Conservation (phyloP, 345 rosid genomes). For the Toxicodendron radicans region DNA sequence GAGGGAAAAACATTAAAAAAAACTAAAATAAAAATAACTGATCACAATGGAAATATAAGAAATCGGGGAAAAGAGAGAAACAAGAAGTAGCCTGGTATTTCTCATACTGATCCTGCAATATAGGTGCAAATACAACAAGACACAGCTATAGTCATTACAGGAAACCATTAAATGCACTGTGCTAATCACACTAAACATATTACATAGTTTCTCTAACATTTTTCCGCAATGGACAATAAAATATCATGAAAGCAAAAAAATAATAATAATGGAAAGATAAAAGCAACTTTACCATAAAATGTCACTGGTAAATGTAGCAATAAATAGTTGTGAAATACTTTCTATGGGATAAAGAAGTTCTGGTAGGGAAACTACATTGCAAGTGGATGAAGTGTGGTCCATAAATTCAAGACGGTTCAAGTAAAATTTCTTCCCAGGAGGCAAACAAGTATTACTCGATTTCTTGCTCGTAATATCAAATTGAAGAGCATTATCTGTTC, state of each 20-base stretch:
- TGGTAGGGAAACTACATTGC: conserved; percentile 56
- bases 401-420: conserved; percentile 65
- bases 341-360: conserved; percentile 79
- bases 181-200: not conserved
- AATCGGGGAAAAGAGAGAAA: not conserved
- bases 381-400: conserved; percentile 37
- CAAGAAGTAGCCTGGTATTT: not conserved
- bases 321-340: conserved; percentile 60
- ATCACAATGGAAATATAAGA: not conserved
- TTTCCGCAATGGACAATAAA: not conserved
- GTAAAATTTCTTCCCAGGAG: conserved; percentile 74
- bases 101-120: not conserved
- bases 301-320: conserved; percentile 90
- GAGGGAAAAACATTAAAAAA: not conserved
- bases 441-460: conserved; percentile 19
- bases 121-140: conserved; percentile 15
- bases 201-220: not conserved
- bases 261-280: not conserved
- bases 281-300: conserved; percentile 57
- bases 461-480: conserved; percentile 20
- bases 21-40: not conserved
- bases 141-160: conserved; percentile 2
- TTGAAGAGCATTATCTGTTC: conserved; percentile 20
- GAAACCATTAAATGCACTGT: not conserved
- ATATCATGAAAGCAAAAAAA: not conserved